phyloP scores from a whole-genome alignment of 192 early-diverging fungal genomes.

The Umbelopsis isabellina region DNA sequence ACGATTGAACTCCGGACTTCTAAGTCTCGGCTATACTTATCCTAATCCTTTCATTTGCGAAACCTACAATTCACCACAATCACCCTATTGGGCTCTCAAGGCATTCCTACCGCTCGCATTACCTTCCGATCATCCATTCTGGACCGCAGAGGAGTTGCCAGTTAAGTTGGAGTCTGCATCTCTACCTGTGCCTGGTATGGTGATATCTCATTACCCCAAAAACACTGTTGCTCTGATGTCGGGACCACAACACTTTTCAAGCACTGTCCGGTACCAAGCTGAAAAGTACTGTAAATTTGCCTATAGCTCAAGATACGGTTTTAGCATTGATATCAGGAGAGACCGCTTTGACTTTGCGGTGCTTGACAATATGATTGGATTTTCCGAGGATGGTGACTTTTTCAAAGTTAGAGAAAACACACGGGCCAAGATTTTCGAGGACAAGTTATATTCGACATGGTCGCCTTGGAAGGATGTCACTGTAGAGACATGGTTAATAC shows the following conservation, averaged over 20 bases:
- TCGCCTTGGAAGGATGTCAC: constrained; percentile 7
- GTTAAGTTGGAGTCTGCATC: neutral
- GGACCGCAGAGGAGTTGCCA: constrained; percentile 21
- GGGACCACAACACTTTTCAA: constrained; percentile 7
- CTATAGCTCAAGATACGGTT: constrained; percentile 24
- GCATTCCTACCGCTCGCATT: constrained; percentile 21
- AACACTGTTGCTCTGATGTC: constrained; percentile 25
- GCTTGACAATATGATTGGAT: constrained; percentile 26
- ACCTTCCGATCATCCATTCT: constrained; percentile 2
- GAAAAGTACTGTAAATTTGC: constrained; percentile 28
- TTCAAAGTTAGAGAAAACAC: constrained; percentile 3
- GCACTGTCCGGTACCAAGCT: constrained; percentile 15
- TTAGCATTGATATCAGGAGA: constrained; percentile 20
- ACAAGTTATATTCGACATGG: constrained; percentile 9
- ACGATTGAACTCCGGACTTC: neutral
- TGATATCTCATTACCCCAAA: constrained; percentile 23
- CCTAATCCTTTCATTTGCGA: constrained; percentile 21
- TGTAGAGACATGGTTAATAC: constrained; percentile 21
- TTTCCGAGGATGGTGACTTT: constrained; percentile 16
- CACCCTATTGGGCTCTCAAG: constrained; percentile 26
- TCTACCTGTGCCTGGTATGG: constrained; percentile 20
- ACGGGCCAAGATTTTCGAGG: constrained; percentile 2
- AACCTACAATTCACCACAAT: constrained; percentile 24
- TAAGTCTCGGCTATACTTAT: constrained; percentile 24
- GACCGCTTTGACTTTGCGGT: neutral